Conservation (phyloP, 305 asterid species). For the Fraxinus angustifolia region DNA sequence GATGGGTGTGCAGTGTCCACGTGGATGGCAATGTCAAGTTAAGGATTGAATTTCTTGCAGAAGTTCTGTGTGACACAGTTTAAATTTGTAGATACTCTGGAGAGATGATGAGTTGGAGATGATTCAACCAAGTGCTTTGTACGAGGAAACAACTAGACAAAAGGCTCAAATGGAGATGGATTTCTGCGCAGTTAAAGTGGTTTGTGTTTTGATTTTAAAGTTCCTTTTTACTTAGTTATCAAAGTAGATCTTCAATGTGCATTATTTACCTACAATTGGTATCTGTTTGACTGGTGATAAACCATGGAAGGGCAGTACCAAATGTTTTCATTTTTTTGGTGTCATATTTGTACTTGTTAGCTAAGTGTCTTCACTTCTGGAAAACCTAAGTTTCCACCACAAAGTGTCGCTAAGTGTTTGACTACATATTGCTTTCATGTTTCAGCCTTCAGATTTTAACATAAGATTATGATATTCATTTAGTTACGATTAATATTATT, state of each 20-base stretch:
- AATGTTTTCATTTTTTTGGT: not conserved
- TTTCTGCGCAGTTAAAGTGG: conserved; percentile 43
- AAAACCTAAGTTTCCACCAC: not conserved
- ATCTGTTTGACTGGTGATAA: not conserved
- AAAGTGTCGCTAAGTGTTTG: not conserved
- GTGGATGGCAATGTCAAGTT: not conserved
- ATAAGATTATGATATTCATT: not conserved
- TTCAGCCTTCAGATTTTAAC: not conserved
- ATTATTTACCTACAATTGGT: not conserved
- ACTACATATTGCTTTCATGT: not conserved
- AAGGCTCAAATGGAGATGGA: conserved; percentile 52
- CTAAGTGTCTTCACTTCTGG: not conserved
- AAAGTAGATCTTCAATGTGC: not conserved
- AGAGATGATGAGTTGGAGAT: conserved; percentile 59
- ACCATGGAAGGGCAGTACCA: not conserved
- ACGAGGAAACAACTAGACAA: conserved; percentile 58
- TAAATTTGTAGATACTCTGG: conserved; percentile 54
- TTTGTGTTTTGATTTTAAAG: conserved; percentile 19
- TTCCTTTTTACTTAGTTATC: not conserved
- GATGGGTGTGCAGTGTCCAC: not conserved
- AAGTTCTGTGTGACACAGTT: conserved; percentile 7
- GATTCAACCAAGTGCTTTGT: conserved; percentile 51
- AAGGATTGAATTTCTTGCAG: not conserved
- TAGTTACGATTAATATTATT: not conserved
- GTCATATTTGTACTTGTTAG: not conserved